These are phyloP conservation scores for Fusarium nurragi DNA, from an alignment of 2,329 filamentous ascomycete species.

Conservation along the genomic window DNA sequence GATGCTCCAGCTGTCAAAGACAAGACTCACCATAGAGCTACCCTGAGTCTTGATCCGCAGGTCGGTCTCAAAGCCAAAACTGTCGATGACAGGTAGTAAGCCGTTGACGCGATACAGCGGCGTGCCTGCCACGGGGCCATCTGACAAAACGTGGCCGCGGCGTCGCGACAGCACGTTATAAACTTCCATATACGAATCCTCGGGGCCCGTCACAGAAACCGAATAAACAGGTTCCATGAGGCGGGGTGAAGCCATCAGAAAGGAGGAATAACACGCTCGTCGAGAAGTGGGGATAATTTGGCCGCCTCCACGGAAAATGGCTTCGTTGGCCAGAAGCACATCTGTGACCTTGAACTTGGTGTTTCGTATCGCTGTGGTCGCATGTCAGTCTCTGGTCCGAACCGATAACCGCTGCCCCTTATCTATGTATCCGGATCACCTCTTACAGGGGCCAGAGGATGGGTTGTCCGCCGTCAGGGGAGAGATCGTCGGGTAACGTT, in stretches of 20 bases:
- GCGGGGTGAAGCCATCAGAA: slow-evolving; percentile 94
- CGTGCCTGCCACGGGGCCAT: slow-evolving; percentile 92
- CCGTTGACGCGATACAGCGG: slow-evolving; percentile 92
- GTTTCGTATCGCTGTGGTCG: slow-evolving; percentile 83
- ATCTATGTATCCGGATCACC: slow-evolving; percentile 14
- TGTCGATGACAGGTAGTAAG: slow-evolving; percentile 94
- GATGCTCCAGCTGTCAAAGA: slow-evolving; percentile 96
- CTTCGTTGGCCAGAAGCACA: slow-evolving; percentile 83
- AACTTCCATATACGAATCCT: slow-evolving; percentile 85
- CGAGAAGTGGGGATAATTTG: slow-evolving; percentile 97
- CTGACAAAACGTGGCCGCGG: slow-evolving; percentile 91
- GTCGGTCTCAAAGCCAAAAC: slow-evolving; percentile 98
- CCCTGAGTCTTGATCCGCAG: slow-evolving; percentile 95
- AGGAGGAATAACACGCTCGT: slow-evolving; percentile 92
- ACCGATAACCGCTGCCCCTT: slow-evolving; percentile 3
- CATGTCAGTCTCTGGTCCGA: slow-evolving; percentile 40
- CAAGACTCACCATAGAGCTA: slow-evolving; percentile 86
- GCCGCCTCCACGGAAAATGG: slow-evolving; percentile 93
- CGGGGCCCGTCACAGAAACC: slow-evolving; percentile 90
- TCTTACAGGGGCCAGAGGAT: slow-evolving; percentile 16
- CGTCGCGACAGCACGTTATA: slow-evolving; percentile 92
- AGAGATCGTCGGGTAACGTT: slow-evolving; percentile 32
- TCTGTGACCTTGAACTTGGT: slow-evolving; percentile 98
- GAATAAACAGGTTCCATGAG: slow-evolving; percentile 97
- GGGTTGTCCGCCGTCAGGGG: slow-evolving; percentile 31